Evolutionary conservation across 2,329 filamentous ascomycete species (phyloP), one percentile per base, ranked within the genome.

Genomic region (Trichoderma asperellum): DNA sequence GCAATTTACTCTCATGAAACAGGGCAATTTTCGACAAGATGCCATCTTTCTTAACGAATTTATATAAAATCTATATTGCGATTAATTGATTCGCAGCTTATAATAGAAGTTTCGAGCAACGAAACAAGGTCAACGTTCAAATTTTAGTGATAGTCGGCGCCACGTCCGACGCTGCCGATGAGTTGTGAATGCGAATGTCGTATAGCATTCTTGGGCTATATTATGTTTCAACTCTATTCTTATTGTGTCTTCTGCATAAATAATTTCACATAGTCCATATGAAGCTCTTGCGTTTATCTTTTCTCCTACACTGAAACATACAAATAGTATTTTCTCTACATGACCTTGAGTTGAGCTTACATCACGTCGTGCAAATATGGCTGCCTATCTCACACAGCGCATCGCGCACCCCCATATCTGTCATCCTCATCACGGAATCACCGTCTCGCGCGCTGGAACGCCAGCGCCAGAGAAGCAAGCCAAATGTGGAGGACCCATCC

Each of bases 401-500:
- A 58, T 65, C 37, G 24, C 52, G 2, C 62, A 65, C 37, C 53
- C 53, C 24, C 63, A 66, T 7, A 66, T 65, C 52, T 57, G 35
- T 6, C 62, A 65, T 29, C 63, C 63, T 49, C 63, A 66, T 10
- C 63, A 66, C 27, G 63, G 63, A 16, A 66, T 66, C 53, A 58
- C 63, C 2, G 63, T 66, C 43, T 66, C 63, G 43, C 63, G 63
- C 4, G 53, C 37, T 29, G 53, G 29, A 14, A 66, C 63, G 5
- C 63, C 63, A 14, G 27, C 10, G 3, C 52, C 37, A 2, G 63
- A 66, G 37, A 66, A 66, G 29, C 57, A n/a, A 29, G 37, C 63
- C 53, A 66, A 66, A 27, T 66, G 63, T 14, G 40, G 53, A 27
- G n/a, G 21, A n/a, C 53, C 63, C 21, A 68, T 75, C 21, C 68